These are phyloP conservation scores for Claviceps sorghi DNA, from an alignment of 2,329 filamentous ascomycete genomes.

Conservation along the genomic window DNA sequence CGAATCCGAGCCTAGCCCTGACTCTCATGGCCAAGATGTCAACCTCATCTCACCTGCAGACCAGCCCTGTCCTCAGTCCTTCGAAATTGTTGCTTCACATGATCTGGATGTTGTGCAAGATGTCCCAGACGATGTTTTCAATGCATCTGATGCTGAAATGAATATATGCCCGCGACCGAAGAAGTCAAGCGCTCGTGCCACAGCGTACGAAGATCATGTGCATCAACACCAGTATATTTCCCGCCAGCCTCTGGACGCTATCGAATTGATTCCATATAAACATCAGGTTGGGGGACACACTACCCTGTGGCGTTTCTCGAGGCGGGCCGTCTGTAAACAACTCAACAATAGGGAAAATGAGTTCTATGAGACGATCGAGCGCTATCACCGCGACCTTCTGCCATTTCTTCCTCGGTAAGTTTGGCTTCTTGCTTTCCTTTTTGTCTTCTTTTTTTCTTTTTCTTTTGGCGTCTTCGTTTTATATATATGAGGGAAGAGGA, in stretches of 20 bases:
- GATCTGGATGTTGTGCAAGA: constrained; percentile 20
- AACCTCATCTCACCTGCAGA: constrained; percentile 10
- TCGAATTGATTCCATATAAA: constrained; percentile 90
- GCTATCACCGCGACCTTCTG: constrained; percentile 74
- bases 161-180: constrained; percentile 13
- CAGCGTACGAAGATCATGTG: constrained; percentile 31
- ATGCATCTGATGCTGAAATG: constrained; percentile 27
- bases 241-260: constrained; percentile 63
- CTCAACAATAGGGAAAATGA: constrained; percentile 96
- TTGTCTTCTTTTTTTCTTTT: not conserved
- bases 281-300: constrained; percentile 97
- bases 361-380: constrained; percentile 94
- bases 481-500: too few relatives aligned
- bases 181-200: constrained; percentile 23
- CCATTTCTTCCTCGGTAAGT: constrained; percentile 74
- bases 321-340: constrained; percentile 91
- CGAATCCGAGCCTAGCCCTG: constrained; percentile 19
- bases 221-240: constrained; percentile 37
- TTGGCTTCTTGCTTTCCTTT: not conserved
- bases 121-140: constrained; percentile 22
- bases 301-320: constrained; percentile 89
- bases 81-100: constrained; percentile 16
- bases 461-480: not conserved
- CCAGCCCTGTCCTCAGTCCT: constrained; percentile 14
- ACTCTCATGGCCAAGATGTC: constrained; percentile 13